Evolutionary conservation across 2,329 filamentous ascomycete species (phyloP).

Genomic region (Teratosphaeria viscida): DNA sequence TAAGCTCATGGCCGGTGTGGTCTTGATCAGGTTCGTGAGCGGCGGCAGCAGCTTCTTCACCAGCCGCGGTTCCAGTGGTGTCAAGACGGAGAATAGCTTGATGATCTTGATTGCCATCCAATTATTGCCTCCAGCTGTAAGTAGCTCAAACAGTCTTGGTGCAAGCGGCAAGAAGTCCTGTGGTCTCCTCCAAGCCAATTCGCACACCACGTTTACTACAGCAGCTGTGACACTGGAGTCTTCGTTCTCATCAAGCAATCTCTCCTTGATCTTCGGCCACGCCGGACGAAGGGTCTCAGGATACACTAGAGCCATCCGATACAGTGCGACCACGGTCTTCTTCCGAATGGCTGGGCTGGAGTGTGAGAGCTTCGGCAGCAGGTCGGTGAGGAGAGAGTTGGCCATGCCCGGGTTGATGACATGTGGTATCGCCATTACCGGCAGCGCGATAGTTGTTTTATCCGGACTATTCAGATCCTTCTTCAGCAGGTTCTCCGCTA

Average conservation of each 20-base stretch:
- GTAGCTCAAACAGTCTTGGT: slow-evolving; percentile 79
- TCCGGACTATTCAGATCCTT: slow-evolving; percentile 74
- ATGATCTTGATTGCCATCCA: slow-evolving; percentile 99
- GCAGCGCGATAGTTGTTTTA: slow-evolving; percentile 69
- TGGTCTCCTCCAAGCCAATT: slow-evolving; percentile 85
- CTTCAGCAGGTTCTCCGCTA: slow-evolving; percentile 92
- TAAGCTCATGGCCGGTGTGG: slow-evolving; percentile 94
- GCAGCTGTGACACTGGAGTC: slow-evolving; percentile 90
- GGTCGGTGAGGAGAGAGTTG: slow-evolving; percentile 75
- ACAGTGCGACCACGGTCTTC: slow-evolving; percentile 91
- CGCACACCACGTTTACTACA: slow-evolving; percentile 93
- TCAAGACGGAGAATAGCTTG: slow-evolving; percentile 92
- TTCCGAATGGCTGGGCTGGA: slow-evolving; percentile 79
- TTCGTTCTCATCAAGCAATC: slow-evolving; percentile 78
- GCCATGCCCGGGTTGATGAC: slow-evolving; percentile 88
- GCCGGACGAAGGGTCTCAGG: slow-evolving; percentile 84
- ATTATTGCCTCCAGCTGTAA: slow-evolving; percentile 89
- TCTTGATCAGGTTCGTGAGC: slow-evolving; percentile 83
- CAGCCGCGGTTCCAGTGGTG: slow-evolving; percentile 80
- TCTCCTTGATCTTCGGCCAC: slow-evolving; percentile 96
- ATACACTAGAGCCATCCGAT: slow-evolving; percentile 88
- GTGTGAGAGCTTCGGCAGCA: slow-evolving; percentile 77
- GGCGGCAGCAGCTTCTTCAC: slow-evolving; percentile 86
- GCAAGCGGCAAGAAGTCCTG: slow-evolving; percentile 89
- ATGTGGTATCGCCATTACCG: slow-evolving; percentile 83